Base-by-base conservation (phyloP, 1,284 basidiomycete species). In the Neolentinus lepideus region DNA sequence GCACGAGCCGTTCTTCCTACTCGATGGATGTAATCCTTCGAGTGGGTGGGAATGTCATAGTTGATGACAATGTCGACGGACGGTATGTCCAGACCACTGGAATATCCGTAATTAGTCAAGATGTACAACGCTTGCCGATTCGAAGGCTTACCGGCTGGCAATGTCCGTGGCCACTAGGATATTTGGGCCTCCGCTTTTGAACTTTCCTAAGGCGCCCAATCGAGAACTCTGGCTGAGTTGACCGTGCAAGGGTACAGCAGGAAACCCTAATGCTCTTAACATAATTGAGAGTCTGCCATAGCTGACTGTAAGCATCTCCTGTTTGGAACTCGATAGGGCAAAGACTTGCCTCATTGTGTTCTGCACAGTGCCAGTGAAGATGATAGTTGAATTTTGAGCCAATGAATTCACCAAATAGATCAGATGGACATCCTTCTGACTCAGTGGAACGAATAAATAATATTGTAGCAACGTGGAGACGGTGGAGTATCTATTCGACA, bases 11-110 rank as follows among this genome's bases (percentile, higher is more conserved):
- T 99, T 60, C 97, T 85, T 33, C 97, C 97, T 19, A 99, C 97
- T 56, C 97, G 86, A 69, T 99, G 97, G 56, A 99, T 98, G 70
- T 99, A 99, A 71, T 99, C 97, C 75, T 99, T 99, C 26, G 95
- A 98, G 70, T 99, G 93, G 4, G 94, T 93, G 1, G 97, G 97
- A 59, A 98, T 91, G 70, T 99, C 96, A 69, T 93, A 99, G 72
- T 99, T 99, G 73, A 99, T 92, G 54, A 99, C 96, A 38, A 95
- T 76, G 67, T 99, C 97, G 25, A 99, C 97, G 16, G 90, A 85
- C 3, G 96, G 95, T 58, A 99, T 98, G 72, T 99, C 97, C 29
- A 99, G 78, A 68, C 97, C 97, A 64, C 92, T 90, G 59, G 27
- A 29, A 24, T 26, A 38, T 54, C 6, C 24, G 11, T 52, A n/a